phyloP scores from a whole-genome alignment of 371 early-diverging fungal species.

The Apophysomyces elegans region DNA sequence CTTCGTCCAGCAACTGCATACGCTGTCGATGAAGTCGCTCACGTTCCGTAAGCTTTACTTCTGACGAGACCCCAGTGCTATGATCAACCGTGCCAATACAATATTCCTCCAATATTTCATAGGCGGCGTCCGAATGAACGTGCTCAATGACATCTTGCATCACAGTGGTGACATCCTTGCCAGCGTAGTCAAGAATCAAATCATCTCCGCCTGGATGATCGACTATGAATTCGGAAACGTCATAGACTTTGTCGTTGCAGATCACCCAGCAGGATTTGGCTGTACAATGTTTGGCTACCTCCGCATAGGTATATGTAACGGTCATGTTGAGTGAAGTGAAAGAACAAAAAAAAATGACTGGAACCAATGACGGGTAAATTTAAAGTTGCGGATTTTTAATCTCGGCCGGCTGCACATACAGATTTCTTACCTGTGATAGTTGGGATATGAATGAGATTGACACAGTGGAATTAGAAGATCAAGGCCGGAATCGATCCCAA shows the following conservation, averaged over 20 bases:
- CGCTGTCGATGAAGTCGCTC: constrained; percentile 26
- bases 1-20: constrained; percentile 23
- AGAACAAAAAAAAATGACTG: background rate
- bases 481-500: too few relatives aligned
- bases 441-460: too few relatives aligned
- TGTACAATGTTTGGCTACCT: constrained; percentile 75
- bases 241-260: constrained; percentile 78
- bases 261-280: constrained; percentile 76
- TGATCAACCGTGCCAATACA: constrained; percentile 71
- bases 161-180: constrained; percentile 70
- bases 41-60: constrained; percentile 13
- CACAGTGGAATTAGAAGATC: too few relatives aligned
- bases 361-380: background rate
- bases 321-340: background rate
- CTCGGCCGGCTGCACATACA: too few relatives aligned
- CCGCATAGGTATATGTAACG: constrained; percentile 46
- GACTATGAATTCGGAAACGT: constrained; percentile 79
- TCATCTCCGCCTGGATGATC: constrained; percentile 88
- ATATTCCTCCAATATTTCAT: constrained; percentile 82
- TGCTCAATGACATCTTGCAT: constrained; percentile 81
- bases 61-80: background rate
- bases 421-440: too few relatives aligned
- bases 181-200: constrained; percentile 75
- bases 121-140: constrained; percentile 83
- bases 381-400: background rate